Conservation (phyloP, 2,329 filamentous ascomycete species). For the Fusarium redolens region DNA sequence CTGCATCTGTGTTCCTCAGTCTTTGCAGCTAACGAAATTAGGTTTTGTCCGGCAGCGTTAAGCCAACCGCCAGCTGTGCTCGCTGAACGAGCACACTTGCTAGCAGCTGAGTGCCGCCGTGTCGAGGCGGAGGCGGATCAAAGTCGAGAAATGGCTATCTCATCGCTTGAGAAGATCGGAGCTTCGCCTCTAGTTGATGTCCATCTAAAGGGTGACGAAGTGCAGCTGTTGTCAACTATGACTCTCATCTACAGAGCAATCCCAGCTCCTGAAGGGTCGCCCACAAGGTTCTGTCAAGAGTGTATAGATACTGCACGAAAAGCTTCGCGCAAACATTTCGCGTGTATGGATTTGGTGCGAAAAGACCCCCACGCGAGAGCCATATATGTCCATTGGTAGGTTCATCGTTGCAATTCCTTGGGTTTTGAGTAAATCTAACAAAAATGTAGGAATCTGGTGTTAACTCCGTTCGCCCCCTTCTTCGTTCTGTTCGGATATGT, state of each 20-base stretch:
- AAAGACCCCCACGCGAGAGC: slow-evolving; percentile 55
- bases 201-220: slow-evolving; percentile 60
- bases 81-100: slow-evolving; percentile 52
- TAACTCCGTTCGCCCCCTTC: slow-evolving; percentile 69
- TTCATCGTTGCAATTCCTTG: background rate
- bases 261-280: slow-evolving; percentile 56
- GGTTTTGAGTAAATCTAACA: slow-evolving; percentile 13
- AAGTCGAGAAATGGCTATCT: slow-evolving; percentile 51
- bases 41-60: slow-evolving; percentile 63
- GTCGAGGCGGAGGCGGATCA: slow-evolving; percentile 52
- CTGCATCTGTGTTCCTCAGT: background rate
- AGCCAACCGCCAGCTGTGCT: slow-evolving; percentile 54
- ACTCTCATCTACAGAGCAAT: slow-evolving; percentile 65
- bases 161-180: slow-evolving; percentile 52
- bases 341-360: slow-evolving; percentile 58
- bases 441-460: slow-evolving; percentile 61
- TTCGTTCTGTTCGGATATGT: slow-evolving; percentile 69
- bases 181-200: slow-evolving; percentile 56
- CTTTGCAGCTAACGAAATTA: slow-evolving; percentile 28
- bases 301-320: slow-evolving; percentile 63
- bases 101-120: slow-evolving; percentile 53
- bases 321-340: slow-evolving; percentile 59
- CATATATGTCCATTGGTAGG: slow-evolving; percentile 65
- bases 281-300: slow-evolving; percentile 59
- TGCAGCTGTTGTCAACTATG: slow-evolving; percentile 60